A percentile compares a stretch with the other conserved stretches of the same genome.
These are phyloP conservation scores for Aspergillus ibericus DNA, from an alignment of 2,329 filamentous ascomycete genomes.

Conservation along the genomic window DNA sequence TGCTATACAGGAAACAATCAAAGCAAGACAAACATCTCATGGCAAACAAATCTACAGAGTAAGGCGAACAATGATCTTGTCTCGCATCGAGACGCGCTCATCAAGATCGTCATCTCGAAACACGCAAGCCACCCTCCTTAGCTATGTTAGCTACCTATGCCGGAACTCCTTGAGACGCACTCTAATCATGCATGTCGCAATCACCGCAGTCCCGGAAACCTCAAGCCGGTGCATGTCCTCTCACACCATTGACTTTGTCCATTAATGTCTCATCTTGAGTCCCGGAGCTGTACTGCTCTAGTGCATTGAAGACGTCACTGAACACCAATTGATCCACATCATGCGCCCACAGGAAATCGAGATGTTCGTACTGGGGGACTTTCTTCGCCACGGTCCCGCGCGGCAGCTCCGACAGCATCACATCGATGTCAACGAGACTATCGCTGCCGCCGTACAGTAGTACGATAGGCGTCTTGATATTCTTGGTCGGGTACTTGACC, in stretches of 20 bases:
- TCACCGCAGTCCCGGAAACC: not conserved
- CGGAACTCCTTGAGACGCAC: not conserved
- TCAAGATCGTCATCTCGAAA: not conserved
- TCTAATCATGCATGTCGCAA: not conserved
- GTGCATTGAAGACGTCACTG: constrained; percentile 83
- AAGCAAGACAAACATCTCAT: not conserved
- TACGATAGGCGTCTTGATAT: constrained; percentile 94
- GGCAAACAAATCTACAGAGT: not conserved
- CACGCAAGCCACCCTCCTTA: not conserved
- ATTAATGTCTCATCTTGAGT: not conserved
- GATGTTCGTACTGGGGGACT: constrained; percentile 90
- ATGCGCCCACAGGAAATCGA: constrained; percentile 92
- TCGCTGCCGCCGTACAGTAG: constrained; percentile 92
- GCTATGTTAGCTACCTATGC: not conserved
- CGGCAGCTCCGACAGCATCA: constrained; percentile 88
- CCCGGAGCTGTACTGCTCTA: constrained; percentile 61
- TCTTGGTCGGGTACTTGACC: constrained; percentile 91
- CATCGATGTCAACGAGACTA: constrained; percentile 87
- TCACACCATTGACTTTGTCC: constrained; percentile 12
- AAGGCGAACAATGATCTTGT: not conserved
- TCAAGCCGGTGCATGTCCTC: constrained; percentile 8
- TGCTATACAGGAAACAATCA: not conserved
- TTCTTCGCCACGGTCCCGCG: constrained; percentile 80
- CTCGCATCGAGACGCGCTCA: not conserved
- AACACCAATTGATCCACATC: constrained; percentile 85